A percentile compares a stretch with the other conserved stretches of the same genome.
Conservation (phyloP, 768 basidiomycete genomes). For the Naematelia aurantialba region DNA sequence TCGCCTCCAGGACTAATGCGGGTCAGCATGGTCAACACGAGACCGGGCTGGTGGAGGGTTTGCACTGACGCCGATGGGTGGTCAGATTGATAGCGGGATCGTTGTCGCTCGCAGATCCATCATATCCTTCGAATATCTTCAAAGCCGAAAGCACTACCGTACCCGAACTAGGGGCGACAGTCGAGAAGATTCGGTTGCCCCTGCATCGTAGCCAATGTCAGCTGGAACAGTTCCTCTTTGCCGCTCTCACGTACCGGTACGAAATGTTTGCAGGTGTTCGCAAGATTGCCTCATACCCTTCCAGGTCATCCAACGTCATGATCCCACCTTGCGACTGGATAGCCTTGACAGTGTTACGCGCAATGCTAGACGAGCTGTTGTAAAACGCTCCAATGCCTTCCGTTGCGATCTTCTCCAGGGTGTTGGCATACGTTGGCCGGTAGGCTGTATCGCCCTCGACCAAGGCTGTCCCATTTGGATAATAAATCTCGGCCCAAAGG, state of each 20-base stretch:
- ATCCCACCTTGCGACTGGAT: conserved; percentile 29
- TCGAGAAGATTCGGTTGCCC: conserved; percentile 43
- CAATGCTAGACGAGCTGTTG: conserved; percentile 15
- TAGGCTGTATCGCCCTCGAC: conserved; percentile 29
- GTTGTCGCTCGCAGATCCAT: conserved; percentile 23
- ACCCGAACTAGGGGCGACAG: conserved; percentile 52
- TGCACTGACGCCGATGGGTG: conserved; percentile 40
- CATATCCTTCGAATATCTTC: conserved; percentile 51
- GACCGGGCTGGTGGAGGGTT: neutral
- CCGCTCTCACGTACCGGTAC: conserved; percentile 24
- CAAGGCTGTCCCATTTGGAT: conserved; percentile 31
- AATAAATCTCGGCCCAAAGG: conserved; percentile 31
- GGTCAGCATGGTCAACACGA: no score
- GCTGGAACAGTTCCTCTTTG: neutral
- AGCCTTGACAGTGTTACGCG: conserved; percentile 24
- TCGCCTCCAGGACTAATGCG: conserved; percentile 51
- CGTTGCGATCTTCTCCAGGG: conserved; percentile 28
- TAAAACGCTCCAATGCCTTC: conserved; percentile 24
- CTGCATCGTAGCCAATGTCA: conserved; percentile 7
- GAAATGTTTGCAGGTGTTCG: conserved; percentile 30
- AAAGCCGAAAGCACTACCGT: conserved; percentile 50
- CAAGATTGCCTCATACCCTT: conserved; percentile 28
- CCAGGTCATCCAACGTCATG: conserved; percentile 31
- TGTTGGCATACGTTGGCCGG: conserved; percentile 27
- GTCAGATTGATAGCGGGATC: conserved; percentile 49